Evolutionary conservation across 2,329 filamentous ascomycete genomes (phyloP), one percentile per base, ranked within the genome.

Genomic region (Metarhizium anisopliae): DNA sequence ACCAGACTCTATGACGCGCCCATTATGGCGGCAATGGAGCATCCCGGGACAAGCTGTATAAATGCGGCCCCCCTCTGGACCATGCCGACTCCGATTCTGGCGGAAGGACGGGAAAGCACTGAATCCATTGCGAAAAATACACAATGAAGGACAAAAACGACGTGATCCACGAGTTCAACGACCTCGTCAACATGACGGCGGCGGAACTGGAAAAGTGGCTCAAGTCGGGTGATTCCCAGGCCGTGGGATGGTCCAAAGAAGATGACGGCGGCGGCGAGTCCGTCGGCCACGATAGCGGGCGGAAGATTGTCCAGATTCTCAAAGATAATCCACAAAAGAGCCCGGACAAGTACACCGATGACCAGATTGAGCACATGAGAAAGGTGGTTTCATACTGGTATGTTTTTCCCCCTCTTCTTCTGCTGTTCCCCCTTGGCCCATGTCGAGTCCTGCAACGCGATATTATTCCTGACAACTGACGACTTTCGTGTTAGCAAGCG

Each of bases 141-240:
- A 40, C 55, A 11, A 66, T 64, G 55, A 64, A 65, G 55, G 58
- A 60, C 32, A 60, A 59, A 32, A 62, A 67, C 2, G 64, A 68
- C 36, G 67, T 70, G 43, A 65, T 70, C 59, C 76, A 78, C 52
- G 83, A 87, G 64, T 87, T 86, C 74, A 85, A 86, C 59, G 75
- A 81, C 43, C 68, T 85, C 50, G 82, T 87, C 66, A 87, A 87
- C 67, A 86, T 87, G 83, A 77, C 74, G 11, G 72, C 82, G 2
- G 67, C 74, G 2, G 83, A 86, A 59, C 75, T 87, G 16, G 75
- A 83, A 61, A 72, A 76, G 29, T 87, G 84, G 84, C 76, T 87
- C 29, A 75, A 80, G 59, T 74, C 76, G 6, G 75, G 79, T n/a
- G 75, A 82, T 36, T 86, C 82, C 10, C 73, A 74, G 51, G 75